Evolutionary conservation across 768 basidiomycete species (phyloP).

Genomic region (Cytidiella melzeri): DNA sequence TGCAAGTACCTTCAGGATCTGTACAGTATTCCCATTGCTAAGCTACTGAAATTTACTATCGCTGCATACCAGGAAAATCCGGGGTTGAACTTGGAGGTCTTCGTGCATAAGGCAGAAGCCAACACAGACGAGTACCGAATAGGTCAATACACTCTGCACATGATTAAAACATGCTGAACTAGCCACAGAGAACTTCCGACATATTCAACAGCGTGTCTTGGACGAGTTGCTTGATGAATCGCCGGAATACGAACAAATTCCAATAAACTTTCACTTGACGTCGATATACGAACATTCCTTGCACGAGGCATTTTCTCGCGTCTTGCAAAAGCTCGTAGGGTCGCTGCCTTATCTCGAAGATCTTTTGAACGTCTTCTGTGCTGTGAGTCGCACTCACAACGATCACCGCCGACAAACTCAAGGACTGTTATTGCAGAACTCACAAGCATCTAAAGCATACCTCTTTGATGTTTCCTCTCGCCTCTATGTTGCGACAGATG

Average conservation of each 20-base stretch:
- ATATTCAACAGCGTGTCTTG: conserved; percentile 80
- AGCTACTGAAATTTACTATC: conserved; percentile 76
- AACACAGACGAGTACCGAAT: conserved; percentile 88
- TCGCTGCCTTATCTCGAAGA: conserved; percentile 84
- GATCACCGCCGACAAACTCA: too few species aligned
- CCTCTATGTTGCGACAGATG: conserved; percentile 90
- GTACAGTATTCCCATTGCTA: conserved; percentile 78
- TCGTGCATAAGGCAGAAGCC: conserved; percentile 93
- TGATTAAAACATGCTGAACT: conserved; percentile 2
- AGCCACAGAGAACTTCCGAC: conserved; percentile 75
- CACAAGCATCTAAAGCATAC: conserved; percentile 90
- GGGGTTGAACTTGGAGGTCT: conserved; percentile 77
- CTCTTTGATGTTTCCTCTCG: conserved; percentile 83
- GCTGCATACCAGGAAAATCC: conserved; percentile 74
- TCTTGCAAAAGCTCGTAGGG: conserved; percentile 81
- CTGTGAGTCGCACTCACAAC: conserved; percentile 83
- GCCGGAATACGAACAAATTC: conserved; percentile 70
- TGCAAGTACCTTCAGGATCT: conserved; percentile 47
- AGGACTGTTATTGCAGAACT: too few species aligned
- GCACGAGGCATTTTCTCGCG: conserved; percentile 87
- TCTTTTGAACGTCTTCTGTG: conserved; percentile 79
- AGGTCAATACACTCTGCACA: conserved; percentile 32
- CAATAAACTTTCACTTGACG: conserved; percentile 84
- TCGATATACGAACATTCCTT: conserved; percentile 91
- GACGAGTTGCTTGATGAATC: conserved; percentile 77